Evolutionary conservation across 78 protist species (phyloP), one percentile per base, ranked within the genome.

Genomic region (Chrysochromulina parva): DNA sequence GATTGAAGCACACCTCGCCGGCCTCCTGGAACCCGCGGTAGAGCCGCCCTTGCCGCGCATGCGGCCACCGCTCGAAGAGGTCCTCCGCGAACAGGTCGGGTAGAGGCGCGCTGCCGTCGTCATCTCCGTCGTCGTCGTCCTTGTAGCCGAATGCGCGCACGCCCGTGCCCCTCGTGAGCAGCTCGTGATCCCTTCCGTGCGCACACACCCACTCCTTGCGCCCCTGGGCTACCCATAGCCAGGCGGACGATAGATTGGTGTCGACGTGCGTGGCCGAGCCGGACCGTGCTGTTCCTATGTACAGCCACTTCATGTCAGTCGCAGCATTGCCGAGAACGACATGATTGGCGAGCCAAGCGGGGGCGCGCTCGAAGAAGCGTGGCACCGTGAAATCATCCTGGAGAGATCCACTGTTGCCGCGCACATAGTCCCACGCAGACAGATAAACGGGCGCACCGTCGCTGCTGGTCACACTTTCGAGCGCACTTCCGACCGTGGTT

Each of bases 251-350:
- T 24, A 48, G 26, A n/a, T 74, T 74, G 13, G 82, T 28, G 55
- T 74, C 82, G 57, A 74, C 55, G 82, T 74, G 82, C 13, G 82
- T 74, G 5, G 3, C 58, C 24, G 82, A 74, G 58, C 82, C 82
- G 16, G 82, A 48, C 17, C 82, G 55, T 20, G 2, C 82, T 19
- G 1, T 57, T 1, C 82, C 82, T 3, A 74, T 3, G 57, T 74
- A 74, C 26, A 74, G 82, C 82, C 82, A 74, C 22, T 17, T 7
- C 52, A 74, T 7, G 82, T 74, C 82, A 7, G 55, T 48, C 3
- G 53, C 55, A 16, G 57, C 55, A 57, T 74, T 74, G 52, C 82
- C 82, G 26, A 74, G 55, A 2, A 74, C 82, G 14, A 17, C 82
- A n/a, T 74, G 71, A 10, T 65, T 20, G n/a, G 16, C 55, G 14